Percentiles rank a stretch among this genome's conserved stretches.
Conservation (phyloP, 2,329 filamentous ascomycete species). For the Colletotrichum phormii region DNA sequence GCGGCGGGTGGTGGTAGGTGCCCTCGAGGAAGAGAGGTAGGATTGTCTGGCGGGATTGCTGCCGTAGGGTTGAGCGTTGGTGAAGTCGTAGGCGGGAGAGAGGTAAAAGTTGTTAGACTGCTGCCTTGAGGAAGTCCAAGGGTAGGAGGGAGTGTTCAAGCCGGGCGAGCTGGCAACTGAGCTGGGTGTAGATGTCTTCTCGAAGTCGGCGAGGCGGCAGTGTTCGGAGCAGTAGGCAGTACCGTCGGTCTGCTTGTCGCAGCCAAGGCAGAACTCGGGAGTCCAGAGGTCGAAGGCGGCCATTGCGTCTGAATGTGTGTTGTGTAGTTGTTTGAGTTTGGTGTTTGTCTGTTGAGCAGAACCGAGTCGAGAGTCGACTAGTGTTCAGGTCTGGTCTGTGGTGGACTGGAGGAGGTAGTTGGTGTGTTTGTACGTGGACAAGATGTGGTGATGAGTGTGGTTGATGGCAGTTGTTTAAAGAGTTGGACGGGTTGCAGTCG, state of each 20-base stretch:
- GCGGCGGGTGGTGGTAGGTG: constrained; percentile 40
- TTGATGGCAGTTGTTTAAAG: constrained; percentile 1
- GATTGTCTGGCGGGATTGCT: constrained; percentile 58
- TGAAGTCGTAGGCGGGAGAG: constrained; percentile 81
- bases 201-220: constrained; percentile 88
- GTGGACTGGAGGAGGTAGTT: not conserved
- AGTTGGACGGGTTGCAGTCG: constrained; percentile 23
- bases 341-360: not conserved
- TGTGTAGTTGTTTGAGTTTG: not conserved
- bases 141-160: constrained; percentile 62
- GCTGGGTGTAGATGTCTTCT: constrained; percentile 72
- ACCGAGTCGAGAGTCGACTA: constrained; percentile 14
- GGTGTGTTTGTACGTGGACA: not conserved
- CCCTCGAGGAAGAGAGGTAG: constrained; percentile 50
- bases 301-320: constrained; percentile 10
- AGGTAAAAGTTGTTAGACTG: constrained; percentile 70
- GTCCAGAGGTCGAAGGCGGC: constrained; percentile 72
- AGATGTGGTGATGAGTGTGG: not conserved
- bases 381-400: not conserved
- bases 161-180: constrained; percentile 70
- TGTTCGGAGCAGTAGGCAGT: constrained; percentile 92
- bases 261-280: constrained; percentile 92
- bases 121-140: constrained; percentile 55
- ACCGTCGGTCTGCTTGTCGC: constrained; percentile 87
- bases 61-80: constrained; percentile 69